Conservation (phyloP, 305 asterid species). For the Solanum hybrid region DNA sequence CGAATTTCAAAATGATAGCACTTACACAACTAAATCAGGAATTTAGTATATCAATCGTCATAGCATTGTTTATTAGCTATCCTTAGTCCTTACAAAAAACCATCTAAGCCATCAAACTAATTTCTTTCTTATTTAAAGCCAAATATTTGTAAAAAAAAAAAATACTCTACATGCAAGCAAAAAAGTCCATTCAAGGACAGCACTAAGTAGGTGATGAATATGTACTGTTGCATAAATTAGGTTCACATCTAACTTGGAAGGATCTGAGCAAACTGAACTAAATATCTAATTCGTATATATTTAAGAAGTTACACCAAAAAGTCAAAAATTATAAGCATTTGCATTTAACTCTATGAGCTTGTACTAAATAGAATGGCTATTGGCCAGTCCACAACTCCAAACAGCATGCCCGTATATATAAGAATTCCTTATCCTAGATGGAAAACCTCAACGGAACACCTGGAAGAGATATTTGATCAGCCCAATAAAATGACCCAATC, state of each 20-base stretch:
- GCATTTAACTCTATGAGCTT: not conserved
- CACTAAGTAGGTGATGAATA: not conserved
- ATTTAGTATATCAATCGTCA: not conserved
- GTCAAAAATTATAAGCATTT: not conserved
- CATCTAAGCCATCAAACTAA: not conserved
- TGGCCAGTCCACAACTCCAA: not conserved
- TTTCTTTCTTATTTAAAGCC: not conserved
- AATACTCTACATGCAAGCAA: not conserved
- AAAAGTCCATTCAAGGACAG: not conserved
- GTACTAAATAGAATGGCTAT: not conserved
- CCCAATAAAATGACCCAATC: not conserved
- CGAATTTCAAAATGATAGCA: not conserved
- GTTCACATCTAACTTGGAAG: not conserved
- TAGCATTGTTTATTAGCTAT: not conserved
- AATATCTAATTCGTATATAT: not conserved
- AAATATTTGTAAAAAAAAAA: not conserved
- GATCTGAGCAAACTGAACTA: not conserved
- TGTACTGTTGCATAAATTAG: not conserved
- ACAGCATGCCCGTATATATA: not conserved
- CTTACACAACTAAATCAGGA: not conserved
- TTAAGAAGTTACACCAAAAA: not conserved
- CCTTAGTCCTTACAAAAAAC: not conserved
- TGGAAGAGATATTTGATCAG: not conserved
- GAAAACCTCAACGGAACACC: not conserved
- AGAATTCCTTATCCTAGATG: not conserved